Conservation (phyloP, 257 asterid species). For the Petrea volubilis region DNA sequence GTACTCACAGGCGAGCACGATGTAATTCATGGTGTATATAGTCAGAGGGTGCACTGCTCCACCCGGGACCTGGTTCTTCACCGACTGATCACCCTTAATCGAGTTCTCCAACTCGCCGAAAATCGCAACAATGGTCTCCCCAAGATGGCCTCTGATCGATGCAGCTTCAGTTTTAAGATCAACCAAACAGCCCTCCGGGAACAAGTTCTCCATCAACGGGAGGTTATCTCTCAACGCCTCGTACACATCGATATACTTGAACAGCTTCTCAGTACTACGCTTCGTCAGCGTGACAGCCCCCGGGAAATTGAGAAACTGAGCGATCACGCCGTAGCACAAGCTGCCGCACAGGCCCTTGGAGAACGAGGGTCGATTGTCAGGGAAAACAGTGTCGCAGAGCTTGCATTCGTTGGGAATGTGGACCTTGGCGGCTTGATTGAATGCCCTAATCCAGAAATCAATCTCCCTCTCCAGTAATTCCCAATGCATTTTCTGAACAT, state of each 20-base stretch:
- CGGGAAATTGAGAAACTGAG: slow-evolving; percentile 68
- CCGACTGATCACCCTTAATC: slow-evolving; percentile 62
- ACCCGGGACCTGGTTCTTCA: slow-evolving; percentile 68
- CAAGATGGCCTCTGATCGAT: slow-evolving; percentile 54
- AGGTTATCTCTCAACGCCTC: slow-evolving; percentile 58
- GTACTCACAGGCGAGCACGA: slow-evolving; percentile 53
- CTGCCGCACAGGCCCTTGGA: slow-evolving; percentile 37
- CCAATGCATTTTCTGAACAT: slow-evolving; percentile 75
- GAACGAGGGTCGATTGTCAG: slow-evolving; percentile 34
- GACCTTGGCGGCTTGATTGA: slow-evolving; percentile 40
- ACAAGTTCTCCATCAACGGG: slow-evolving; percentile 29
- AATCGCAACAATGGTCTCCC: slow-evolving; percentile 64
- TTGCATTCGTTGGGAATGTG: slow-evolving; percentile 51
- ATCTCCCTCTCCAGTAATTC: slow-evolving; percentile 74
- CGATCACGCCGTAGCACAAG: slow-evolving; percentile 36
- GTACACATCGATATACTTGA: slow-evolving; percentile 73
- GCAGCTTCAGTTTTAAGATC: slow-evolving; percentile 60
- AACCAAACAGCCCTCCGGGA: slow-evolving; percentile 28
- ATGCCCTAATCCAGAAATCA: slow-evolving; percentile 55
- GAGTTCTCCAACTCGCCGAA: slow-evolving; percentile 70
- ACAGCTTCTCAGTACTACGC: slow-evolving; percentile 77
- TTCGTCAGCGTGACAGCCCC: slow-evolving; percentile 64
- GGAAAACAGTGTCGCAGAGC: slow-evolving; percentile 47
- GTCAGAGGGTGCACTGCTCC: slow-evolving; percentile 93
- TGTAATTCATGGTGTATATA: slow-evolving; percentile 67